Conservation (phyloP, 345 rosid species). For the Brassica nigra region DNA sequence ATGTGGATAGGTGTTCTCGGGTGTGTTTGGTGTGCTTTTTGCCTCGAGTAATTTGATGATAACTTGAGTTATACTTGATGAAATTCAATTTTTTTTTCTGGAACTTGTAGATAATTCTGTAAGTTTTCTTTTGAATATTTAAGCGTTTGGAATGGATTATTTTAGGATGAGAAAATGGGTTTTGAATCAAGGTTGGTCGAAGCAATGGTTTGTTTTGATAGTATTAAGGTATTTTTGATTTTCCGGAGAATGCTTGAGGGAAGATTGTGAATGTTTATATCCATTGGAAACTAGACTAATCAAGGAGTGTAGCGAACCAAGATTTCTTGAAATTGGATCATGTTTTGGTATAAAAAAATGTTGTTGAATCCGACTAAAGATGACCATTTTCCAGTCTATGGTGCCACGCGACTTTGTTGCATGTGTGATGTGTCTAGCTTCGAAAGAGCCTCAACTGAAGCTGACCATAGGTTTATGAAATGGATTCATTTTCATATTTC, state of each 20-base stretch:
- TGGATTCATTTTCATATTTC: neutral
- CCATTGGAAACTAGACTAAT: slow-evolving; percentile 40
- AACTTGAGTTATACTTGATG: slow-evolving; percentile 31
- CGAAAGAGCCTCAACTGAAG: neutral
- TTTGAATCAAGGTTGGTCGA: slow-evolving; percentile 58
- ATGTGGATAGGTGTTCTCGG: slow-evolving; percentile 35
- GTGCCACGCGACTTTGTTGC: slow-evolving; percentile 34
- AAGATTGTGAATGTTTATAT: neutral
- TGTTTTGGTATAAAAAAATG: slow-evolving; percentile 3
- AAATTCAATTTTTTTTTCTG: slow-evolving; percentile 32
- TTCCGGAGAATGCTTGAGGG: slow-evolving; percentile 18
- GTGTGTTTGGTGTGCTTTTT: slow-evolving; percentile 74
- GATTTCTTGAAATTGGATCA: neutral
- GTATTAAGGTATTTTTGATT: slow-evolving; percentile 38
- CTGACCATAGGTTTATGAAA: neutral
- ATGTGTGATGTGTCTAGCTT: slow-evolving; percentile 38
- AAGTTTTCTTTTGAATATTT: slow-evolving; percentile 50
- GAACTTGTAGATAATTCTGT: slow-evolving; percentile 40
- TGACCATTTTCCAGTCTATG: slow-evolving; percentile 39
- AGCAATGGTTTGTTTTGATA: slow-evolving; percentile 54
- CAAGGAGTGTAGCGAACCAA: slow-evolving; percentile 23
- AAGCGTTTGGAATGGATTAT: neutral
- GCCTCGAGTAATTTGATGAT: slow-evolving; percentile 38
- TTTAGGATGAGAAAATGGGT: slow-evolving; percentile 32
- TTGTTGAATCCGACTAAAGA: slow-evolving; percentile 30